Evolutionary conservation across 2,329 filamentous ascomycete species (phyloP), one percentile per base, ranked within the genome.

Genomic region (Ceratocystis albifundus): DNA sequence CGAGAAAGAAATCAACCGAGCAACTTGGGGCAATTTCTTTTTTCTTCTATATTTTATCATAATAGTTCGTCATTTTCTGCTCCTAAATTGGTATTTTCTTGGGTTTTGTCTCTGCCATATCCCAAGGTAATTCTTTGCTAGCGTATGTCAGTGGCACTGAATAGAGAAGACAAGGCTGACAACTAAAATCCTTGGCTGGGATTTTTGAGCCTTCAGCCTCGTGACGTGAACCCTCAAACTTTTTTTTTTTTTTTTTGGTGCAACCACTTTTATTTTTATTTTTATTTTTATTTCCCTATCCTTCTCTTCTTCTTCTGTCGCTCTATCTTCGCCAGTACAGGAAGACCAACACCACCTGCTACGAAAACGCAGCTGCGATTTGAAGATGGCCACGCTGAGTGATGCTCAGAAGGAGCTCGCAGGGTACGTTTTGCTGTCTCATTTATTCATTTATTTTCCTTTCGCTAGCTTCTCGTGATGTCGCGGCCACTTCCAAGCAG

Each of bases 331-430:
- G 32, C 5, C 22, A 17, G 6, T 22, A 28, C 32, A 36, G 46
- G 20, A n/a, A 25, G 22, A 50, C 46, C 50, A 25, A 30, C 46
- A 64, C 46, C 55, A 30, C 36, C 36, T 36, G 55, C 55, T 32
- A 22, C 30, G n/a, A 53, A 17, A 55, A 55, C 45, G 30, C 30
- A 30, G 32, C 32, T 53, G 65, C 20, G 46, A 53, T 45, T 45
- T 36, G 30, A 59, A 8, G n/a, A 67, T 68, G 66, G 66, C 71
- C 68, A 74, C 75, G 67, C 75, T 78, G 64, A 73, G 76, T 41
- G 76, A 82, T 70, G 80, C 80, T 71, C 82, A 84, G 75, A 77
- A 80, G 69, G 82, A 84, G 77, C 78, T 85, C 65, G 82, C 84
- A 71, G 82, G 77, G 83, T 84, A 74, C 63, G 77, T 69, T 44